A percentile compares a stretch with the other conserved stretches of the same genome.
These are phyloP conservation scores for Knufia petricola DNA, from an alignment of 2,329 filamentous ascomycete species.

Conservation along the genomic window DNA sequence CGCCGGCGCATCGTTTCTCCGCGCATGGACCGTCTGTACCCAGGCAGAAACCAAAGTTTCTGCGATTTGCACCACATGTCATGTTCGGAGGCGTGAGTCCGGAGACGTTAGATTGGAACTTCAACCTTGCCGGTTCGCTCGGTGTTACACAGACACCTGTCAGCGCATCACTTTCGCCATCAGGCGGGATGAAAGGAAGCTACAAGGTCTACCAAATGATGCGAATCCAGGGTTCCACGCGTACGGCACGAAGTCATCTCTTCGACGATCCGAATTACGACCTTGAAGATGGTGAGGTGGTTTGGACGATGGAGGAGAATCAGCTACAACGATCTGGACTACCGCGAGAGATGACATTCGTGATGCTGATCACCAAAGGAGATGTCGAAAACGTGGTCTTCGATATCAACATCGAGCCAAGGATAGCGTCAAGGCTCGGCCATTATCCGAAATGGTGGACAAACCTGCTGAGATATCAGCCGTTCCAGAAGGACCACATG, in stretches of 20 bases:
- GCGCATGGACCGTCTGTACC: constrained; percentile 1
- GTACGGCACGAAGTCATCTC: constrained; percentile 25
- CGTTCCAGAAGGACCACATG: constrained; percentile 29
- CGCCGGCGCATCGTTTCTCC: neutral
- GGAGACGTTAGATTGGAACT: constrained; percentile 41
- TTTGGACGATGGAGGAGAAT: constrained; percentile 45
- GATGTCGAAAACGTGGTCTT: constrained; percentile 32
- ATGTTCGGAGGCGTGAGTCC: constrained; percentile 40
- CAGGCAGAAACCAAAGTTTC: constrained; percentile 32
- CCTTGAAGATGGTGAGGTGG: constrained; percentile 36
- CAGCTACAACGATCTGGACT: constrained; percentile 39
- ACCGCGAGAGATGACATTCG: constrained; percentile 44
- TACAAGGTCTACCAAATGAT: constrained; percentile 43
- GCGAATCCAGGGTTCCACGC: constrained; percentile 40
- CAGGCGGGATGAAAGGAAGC: constrained; percentile 31
- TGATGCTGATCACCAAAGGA: constrained; percentile 40
- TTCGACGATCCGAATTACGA: constrained; percentile 28
- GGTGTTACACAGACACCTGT: constrained; percentile 38
- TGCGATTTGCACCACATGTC: constrained; percentile 43
- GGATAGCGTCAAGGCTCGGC: constrained; percentile 33
- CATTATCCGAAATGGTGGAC: constrained; percentile 34
- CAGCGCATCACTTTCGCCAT: constrained; percentile 34
- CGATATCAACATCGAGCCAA: constrained; percentile 35
- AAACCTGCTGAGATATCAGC: constrained; percentile 30
- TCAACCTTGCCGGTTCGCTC: constrained; percentile 37